Evolutionary conservation across 2,329 filamentous ascomycete genomes (phyloP).

Genomic region (Peltaster fructicola): DNA sequence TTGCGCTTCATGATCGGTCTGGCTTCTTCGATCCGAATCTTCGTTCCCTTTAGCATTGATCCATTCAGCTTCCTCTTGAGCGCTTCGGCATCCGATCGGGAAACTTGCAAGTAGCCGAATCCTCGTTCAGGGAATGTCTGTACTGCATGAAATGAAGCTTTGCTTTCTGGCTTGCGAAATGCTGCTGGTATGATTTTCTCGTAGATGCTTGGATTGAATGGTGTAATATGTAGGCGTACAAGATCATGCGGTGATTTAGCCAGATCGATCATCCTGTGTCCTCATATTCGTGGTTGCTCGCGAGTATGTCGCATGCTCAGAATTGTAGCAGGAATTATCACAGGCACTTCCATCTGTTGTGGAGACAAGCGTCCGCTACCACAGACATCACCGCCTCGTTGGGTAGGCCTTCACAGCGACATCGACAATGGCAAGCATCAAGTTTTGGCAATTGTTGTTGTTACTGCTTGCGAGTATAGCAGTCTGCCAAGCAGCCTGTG

Average conservation of each 20-base stretch:
- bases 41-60: constrained; percentile 63
- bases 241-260: constrained; percentile 7
- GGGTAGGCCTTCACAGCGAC: no score
- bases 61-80: constrained; percentile 83
- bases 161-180: constrained; percentile 47
- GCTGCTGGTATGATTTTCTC: constrained; percentile 53
- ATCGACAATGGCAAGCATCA: no score
- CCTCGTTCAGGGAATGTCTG: constrained; percentile 77
- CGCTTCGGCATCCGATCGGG: constrained; percentile 67
- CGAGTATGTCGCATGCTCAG: constrained; percentile 3
- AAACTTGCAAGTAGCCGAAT: constrained; percentile 82
- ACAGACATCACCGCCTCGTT: no score
- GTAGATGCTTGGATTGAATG: constrained; percentile 60
- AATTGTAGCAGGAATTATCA: no score
- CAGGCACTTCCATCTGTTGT: no score
- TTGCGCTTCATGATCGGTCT: constrained; percentile 40
- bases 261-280: constrained; percentile 1
- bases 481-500: constrained; percentile 28
- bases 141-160: constrained; percentile 74
- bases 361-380: no score
- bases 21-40: constrained; percentile 71
- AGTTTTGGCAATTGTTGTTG: background rate
- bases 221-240: constrained; percentile 67
- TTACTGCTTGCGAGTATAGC: background rate
- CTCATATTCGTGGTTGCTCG: constrained; percentile 2